These are phyloP conservation scores for Thraustochytrium striatum DNA, from an alignment of 352 stramenopile species.

Conservation along the genomic window DNA sequence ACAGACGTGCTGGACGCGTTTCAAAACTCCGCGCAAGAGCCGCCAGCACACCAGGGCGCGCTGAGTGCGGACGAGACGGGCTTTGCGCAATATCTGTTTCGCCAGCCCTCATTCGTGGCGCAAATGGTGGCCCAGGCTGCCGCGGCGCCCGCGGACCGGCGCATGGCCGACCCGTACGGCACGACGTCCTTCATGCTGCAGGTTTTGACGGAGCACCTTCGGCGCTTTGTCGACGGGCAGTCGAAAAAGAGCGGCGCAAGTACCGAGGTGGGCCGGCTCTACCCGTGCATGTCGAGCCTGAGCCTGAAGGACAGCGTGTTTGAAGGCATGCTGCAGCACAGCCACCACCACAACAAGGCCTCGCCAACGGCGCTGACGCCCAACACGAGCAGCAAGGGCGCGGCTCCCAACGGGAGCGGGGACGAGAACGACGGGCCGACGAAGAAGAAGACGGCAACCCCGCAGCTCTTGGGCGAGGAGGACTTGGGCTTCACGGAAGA, in stretches of 20 bases:
- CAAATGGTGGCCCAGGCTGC: neutral
- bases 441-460: too few relatives aligned
- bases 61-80: neutral
- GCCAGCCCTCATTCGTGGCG: neutral
- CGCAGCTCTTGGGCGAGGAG: too few relatives aligned
- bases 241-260: neutral
- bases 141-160: constrained; percentile 6
- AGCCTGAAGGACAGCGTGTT: constrained; percentile 26
- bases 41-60: neutral
- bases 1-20: neutral
- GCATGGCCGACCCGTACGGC: constrained; percentile 21
- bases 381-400: neutral
- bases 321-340: neutral
- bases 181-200: constrained; percentile 32
- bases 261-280: neutral
- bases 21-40: neutral
- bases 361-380: neutral
- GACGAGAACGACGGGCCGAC: too few relatives aligned
- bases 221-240: constrained; percentile 4
- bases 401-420: neutral
- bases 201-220: constrained; percentile 1
- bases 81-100: constrained; percentile 33
- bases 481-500: constrained; percentile 42
- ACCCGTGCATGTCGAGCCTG: constrained; percentile 38
- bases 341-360: neutral